Conservation (phyloP, 345 rosid species). For the Pseudoturritis turrita region DNA sequence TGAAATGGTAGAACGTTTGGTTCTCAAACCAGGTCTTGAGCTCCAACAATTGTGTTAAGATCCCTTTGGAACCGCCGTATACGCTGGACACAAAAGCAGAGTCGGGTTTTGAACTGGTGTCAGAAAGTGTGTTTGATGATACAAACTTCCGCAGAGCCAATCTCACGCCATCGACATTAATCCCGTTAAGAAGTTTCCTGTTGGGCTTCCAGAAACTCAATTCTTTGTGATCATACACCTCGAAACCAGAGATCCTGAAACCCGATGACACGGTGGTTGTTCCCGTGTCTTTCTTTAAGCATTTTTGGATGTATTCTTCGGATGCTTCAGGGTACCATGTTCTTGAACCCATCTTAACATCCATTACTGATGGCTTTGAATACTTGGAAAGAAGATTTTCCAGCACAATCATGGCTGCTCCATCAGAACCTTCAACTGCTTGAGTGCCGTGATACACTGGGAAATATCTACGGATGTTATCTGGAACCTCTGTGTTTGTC, state of each 20-base stretch:
- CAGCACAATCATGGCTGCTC: slow-evolving; percentile 62
- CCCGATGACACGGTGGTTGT: slow-evolving; percentile 56
- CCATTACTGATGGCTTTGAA: slow-evolving; percentile 63
- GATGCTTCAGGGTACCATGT: slow-evolving; percentile 91
- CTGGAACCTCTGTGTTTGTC: slow-evolving; percentile 54
- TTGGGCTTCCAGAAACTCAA: slow-evolving; percentile 63
- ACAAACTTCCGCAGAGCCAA: slow-evolving; percentile 68
- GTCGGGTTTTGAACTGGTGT: slow-evolving; percentile 41
- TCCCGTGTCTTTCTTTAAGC: slow-evolving; percentile 57
- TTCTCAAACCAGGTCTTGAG: slow-evolving; percentile 92
- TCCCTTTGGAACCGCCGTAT: slow-evolving; percentile 61
- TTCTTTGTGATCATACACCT: slow-evolving; percentile 40
- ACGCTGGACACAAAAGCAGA: slow-evolving; percentile 48
- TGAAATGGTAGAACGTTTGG: slow-evolving; percentile 78
- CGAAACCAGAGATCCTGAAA: slow-evolving; percentile 79
- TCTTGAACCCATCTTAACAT: slow-evolving; percentile 87
- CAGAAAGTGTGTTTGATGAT: slow-evolving; percentile 48
- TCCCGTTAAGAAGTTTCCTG: slow-evolving; percentile 44
- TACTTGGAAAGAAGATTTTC: slow-evolving; percentile 47
- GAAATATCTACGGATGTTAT: slow-evolving; percentile 59
- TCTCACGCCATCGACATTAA: slow-evolving; percentile 47
- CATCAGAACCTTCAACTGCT: slow-evolving; percentile 72
- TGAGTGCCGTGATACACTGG: slow-evolving; percentile 71
- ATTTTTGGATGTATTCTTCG: slow-evolving; percentile 59
- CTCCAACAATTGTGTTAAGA: slow-evolving; percentile 69